A percentile compares a stretch with the other conserved stretches of the same genome.
Conservation (phyloP, 257 asterid genomes). For the Rhazya stricta region DNA sequence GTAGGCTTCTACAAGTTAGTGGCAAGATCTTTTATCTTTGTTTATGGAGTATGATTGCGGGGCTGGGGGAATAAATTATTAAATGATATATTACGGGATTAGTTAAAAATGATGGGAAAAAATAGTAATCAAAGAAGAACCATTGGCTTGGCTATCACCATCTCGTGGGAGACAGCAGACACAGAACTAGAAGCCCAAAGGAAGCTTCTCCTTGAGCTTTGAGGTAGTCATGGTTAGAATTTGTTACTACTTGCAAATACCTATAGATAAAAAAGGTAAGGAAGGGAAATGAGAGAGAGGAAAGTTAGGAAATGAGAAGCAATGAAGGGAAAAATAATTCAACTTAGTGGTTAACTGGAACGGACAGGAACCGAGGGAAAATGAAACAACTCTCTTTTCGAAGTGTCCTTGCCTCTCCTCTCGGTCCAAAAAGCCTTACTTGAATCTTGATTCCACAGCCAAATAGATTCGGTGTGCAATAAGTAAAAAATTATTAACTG, state of each 20-base stretch:
- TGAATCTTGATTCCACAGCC: too few species aligned
- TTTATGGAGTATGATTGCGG: not conserved
- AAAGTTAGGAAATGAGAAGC: too few species aligned
- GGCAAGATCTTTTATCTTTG: not conserved
- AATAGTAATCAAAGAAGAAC: not conserved
- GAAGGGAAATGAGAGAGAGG: too few species aligned
- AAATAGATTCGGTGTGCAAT: too few species aligned
- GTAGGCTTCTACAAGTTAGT: not conserved
- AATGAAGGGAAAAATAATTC: too few species aligned
- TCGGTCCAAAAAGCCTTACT: too few species aligned
- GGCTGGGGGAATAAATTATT: not conserved
- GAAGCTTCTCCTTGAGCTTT: not conserved
- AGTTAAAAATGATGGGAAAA: not conserved
- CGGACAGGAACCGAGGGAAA: too few species aligned
- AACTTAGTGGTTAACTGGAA: too few species aligned
- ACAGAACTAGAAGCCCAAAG: not conserved
- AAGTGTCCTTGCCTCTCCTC: too few species aligned
- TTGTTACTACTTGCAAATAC: not conserved
- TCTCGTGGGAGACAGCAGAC: not conserved
- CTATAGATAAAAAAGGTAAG: not conserved
- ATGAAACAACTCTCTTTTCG: too few species aligned
- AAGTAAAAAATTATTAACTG: too few species aligned
- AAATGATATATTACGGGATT: not conserved
- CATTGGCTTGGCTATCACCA: not conserved
- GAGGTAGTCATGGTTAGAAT: not conserved